Percentiles rank a stretch among this genome's conserved stretches.
These are phyloP conservation scores for Astrothelium macrocarpum DNA, from an alignment of 495 filamentous ascomycete genomes.

Conservation along the genomic window DNA sequence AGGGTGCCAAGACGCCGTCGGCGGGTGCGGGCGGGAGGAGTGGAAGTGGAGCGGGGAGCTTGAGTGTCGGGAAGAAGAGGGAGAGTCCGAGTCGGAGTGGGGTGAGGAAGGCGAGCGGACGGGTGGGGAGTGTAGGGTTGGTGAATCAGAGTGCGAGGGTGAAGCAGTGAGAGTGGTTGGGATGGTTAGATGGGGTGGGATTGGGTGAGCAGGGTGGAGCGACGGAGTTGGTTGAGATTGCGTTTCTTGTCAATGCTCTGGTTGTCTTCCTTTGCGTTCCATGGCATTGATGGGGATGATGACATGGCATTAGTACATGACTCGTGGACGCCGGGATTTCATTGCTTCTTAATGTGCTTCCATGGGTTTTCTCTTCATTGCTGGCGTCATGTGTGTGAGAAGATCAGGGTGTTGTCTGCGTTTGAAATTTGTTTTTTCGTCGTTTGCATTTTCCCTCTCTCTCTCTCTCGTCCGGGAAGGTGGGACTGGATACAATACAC, in stretches of 20 bases:
- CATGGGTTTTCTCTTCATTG: background rate
- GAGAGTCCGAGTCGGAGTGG: constrained; percentile 47
- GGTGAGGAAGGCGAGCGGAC: constrained; percentile 85
- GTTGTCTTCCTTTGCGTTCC: background rate
- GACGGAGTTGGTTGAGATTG: background rate
- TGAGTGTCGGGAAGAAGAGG: constrained; percentile 63
- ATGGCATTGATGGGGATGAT: too few species aligned
- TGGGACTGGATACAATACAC: background rate
- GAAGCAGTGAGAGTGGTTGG: constrained; percentile 10
- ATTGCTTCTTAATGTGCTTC: background rate
- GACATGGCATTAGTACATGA: background rate
- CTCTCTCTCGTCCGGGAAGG: background rate
- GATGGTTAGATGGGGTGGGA: background rate
- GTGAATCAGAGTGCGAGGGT: constrained; percentile 12
- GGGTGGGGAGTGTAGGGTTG: constrained; percentile 66
- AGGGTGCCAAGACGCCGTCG: constrained; percentile 40
- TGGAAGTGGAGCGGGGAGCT: constrained; percentile 51
- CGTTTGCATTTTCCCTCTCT: background rate
- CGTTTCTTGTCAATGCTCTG: background rate
- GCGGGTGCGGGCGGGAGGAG: constrained; percentile 42
- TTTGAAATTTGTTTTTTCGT: background rate
- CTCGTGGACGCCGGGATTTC: background rate
- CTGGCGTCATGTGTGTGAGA: background rate
- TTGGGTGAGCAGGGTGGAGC: background rate
- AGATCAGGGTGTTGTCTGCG: background rate